Evolutionary conservation across 352 stramenopile species (phyloP).

Genomic region (Pythium phragmiticola): DNA sequence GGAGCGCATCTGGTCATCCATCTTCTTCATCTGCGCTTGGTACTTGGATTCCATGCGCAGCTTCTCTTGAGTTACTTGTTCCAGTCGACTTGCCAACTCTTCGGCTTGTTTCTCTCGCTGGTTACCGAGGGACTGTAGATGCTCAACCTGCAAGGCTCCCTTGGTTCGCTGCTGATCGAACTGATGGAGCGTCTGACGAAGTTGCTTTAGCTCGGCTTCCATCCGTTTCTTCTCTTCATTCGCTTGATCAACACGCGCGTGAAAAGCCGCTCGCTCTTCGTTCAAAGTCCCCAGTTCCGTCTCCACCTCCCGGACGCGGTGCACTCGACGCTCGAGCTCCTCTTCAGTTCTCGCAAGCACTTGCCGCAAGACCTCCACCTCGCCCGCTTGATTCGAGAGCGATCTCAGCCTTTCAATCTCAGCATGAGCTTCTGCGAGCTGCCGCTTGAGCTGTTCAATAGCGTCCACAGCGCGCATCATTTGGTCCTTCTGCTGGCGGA

Average conservation of each 20-base stretch:
- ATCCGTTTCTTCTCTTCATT: slow-evolving; percentile 27
- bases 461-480: slow-evolving; percentile 50
- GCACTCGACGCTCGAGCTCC: slow-evolving; percentile 31
- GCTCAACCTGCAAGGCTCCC: slow-evolving; percentile 38
- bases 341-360: slow-evolving; percentile 38
- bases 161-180: slow-evolving; percentile 41
- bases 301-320: slow-evolving; percentile 40
- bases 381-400: slow-evolving; percentile 29
- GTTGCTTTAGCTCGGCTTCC: slow-evolving; percentile 32
- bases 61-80: slow-evolving; percentile 47
- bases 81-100: slow-evolving; percentile 33
- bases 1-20: slow-evolving; percentile 60
- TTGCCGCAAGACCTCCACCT: slow-evolving; percentile 34
- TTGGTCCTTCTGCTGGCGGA: slow-evolving; percentile 23
- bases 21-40: slow-evolving; percentile 48
- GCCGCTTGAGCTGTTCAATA: slow-evolving; percentile 52
- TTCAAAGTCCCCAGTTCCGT: slow-evolving; percentile 33
- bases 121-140: slow-evolving; percentile 37
- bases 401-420: slow-evolving; percentile 29
- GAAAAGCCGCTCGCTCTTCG: slow-evolving; percentile 31
- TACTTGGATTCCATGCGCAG: slow-evolving; percentile 40
- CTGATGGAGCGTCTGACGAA: slow-evolving; percentile 33
- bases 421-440: slow-evolving; percentile 20
- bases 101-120: slow-evolving; percentile 52
- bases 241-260: slow-evolving; percentile 37